phyloP scores from a whole-genome alignment of 2,329 filamentous ascomycete genomes.

The Aspergillus clavatus region DNA sequence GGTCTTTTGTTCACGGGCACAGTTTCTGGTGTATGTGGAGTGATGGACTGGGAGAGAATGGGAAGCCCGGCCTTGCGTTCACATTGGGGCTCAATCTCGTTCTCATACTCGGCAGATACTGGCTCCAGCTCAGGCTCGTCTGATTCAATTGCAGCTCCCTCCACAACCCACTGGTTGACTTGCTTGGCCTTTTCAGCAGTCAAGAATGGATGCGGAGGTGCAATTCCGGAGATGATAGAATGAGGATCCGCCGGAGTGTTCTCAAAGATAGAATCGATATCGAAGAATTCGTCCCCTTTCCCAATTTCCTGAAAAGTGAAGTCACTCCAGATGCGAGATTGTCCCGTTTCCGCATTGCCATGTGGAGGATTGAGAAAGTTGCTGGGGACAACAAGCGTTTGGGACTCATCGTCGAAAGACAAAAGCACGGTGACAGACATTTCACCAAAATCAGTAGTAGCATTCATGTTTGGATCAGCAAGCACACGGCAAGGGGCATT shows the following conservation, averaged over 20 bases:
- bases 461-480: conserved; percentile 13
- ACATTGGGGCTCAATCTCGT: background rate
- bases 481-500: conserved; percentile 20
- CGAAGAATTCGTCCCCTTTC: conserved; percentile 18
- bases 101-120: background rate
- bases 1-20: conserved; percentile 6
- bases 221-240: conserved; percentile 1
- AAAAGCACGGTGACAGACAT: conserved; percentile 22
- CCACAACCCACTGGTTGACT: conserved; percentile 28
- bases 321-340: conserved; percentile 29
- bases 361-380: conserved; percentile 17
- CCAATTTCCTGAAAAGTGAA: conserved; percentile 31
- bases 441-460: conserved; percentile 13
- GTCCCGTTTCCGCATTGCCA: conserved; percentile 15
- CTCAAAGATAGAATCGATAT: conserved; percentile 12
- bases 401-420: conserved; percentile 14
- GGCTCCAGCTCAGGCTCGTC: background rate
- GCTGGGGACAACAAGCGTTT: conserved; percentile 8
- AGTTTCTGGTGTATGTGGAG: background rate
- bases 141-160: conserved; percentile 17
- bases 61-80: background rate
- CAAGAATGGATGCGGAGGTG: conserved; percentile 20
- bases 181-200: conserved; percentile 25
- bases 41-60: background rate
- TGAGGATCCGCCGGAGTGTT: conserved; percentile 7